Evolutionary conservation across 2,329 filamentous ascomycete species (phyloP).

Genomic region (Alternaria hordeiaustralica): DNA sequence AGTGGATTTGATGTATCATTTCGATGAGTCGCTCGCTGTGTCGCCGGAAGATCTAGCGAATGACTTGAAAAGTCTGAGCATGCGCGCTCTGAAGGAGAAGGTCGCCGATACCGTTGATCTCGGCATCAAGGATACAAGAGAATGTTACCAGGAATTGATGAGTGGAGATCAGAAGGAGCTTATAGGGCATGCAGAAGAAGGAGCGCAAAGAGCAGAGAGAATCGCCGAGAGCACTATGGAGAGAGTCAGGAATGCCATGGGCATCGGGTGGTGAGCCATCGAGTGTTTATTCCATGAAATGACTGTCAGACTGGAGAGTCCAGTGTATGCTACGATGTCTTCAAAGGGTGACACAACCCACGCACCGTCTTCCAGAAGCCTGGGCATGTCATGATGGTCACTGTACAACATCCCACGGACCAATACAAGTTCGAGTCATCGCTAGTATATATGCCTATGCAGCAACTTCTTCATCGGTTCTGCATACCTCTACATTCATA

Average conservation of each 20-base stretch:
- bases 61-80: slow-evolving; percentile 53
- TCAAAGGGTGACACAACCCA: not conserved
- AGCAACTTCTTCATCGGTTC: not conserved
- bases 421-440: not conserved
- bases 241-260: slow-evolving; percentile 27
- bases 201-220: slow-evolving; percentile 65
- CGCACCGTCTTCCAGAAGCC: not conserved
- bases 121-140: slow-evolving; percentile 62
- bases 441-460: not conserved
- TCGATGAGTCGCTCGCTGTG: slow-evolving; percentile 56
- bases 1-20: slow-evolving; percentile 77
- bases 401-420: not conserved
- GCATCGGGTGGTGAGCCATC: slow-evolving; percentile 9
- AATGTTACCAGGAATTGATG: slow-evolving; percentile 63
- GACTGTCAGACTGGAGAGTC: not conserved
- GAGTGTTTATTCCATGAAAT: not conserved
- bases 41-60: slow-evolving; percentile 55
- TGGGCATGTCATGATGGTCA: too few species aligned
- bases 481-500: too few species aligned
- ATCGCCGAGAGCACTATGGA: slow-evolving; percentile 64
- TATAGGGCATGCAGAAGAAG: slow-evolving; percentile 63
- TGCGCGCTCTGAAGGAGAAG: slow-evolving; percentile 68
- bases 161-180: slow-evolving; percentile 60
- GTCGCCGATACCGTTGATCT: slow-evolving; percentile 65
- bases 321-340: not conserved